Evolutionary conservation across 176 grass and related monocot species (phyloP).

Genomic region (Paspalum vaginatum): DNA sequence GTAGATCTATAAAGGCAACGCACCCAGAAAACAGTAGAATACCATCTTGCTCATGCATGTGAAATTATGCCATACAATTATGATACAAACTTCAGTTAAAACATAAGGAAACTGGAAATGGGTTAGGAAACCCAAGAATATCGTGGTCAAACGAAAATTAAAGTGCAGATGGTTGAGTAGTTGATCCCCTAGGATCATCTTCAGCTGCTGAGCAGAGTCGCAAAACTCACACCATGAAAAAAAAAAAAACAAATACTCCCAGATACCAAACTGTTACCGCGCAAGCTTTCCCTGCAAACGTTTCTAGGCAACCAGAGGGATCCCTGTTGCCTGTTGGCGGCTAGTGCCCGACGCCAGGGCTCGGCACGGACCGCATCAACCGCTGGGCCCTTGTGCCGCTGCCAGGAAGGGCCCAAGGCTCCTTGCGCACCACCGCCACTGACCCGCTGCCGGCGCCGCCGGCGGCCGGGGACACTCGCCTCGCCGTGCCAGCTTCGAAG

Average conservation of each 20-base stretch:
- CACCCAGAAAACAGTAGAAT: background rate
- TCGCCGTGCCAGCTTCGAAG: background rate
- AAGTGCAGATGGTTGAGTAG: background rate
- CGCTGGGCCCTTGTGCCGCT: background rate
- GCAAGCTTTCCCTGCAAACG: background rate
- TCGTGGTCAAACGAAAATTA: background rate
- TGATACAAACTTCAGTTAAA: background rate
- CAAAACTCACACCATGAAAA: background rate
- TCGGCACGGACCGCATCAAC: conserved; percentile 27
- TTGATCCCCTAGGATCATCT: background rate
- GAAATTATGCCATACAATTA: background rate
- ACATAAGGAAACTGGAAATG: background rate
- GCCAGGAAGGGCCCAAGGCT: background rate
- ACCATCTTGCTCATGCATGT: background rate
- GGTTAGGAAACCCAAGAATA: background rate
- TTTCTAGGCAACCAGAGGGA: background rate
- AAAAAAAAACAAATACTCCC: background rate
- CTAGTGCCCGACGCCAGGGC: conserved; percentile 30
- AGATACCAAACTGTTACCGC: background rate
- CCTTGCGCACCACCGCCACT: background rate
- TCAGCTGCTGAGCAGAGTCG: background rate
- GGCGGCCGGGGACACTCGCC: background rate
- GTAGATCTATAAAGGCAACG: too few relatives aligned
- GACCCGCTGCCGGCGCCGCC: background rate
- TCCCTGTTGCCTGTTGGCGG: too few relatives aligned